Percentiles rank a stretch among this genome's conserved stretches.
Evolutionary conservation across 768 basidiomycete species (phyloP).

Genomic region (Filobasidium floriforme): DNA sequence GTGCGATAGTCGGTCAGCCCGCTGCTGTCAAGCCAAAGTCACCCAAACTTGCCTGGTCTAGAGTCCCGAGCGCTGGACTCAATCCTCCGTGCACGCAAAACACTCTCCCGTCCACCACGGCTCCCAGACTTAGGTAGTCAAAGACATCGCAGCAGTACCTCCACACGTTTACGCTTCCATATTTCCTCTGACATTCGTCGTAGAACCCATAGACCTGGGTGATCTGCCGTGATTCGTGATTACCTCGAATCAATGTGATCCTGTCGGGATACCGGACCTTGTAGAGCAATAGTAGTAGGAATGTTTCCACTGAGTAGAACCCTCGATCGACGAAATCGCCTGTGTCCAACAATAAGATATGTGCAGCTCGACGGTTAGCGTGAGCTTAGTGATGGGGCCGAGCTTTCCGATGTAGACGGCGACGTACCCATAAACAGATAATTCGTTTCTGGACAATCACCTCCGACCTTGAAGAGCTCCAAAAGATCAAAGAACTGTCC

Average conservation of each 20-base stretch:
- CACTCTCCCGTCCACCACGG: conserved; percentile 92
- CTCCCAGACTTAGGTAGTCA: conserved; percentile 87
- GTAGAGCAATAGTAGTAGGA: conserved; percentile 75
- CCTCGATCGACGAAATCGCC: conserved; percentile 97
- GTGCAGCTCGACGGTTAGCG: neutral
- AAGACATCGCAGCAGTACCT: conserved; percentile 98
- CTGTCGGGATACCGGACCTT: conserved; percentile 95
- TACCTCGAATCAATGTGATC: conserved; percentile 83
- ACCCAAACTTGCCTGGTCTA: conserved; percentile 67
- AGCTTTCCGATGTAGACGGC: neutral
- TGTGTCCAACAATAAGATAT: conserved; percentile 48
- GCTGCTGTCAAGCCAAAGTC: neutral
- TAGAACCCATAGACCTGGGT: conserved; percentile 64
- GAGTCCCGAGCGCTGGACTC: conserved; percentile 73
- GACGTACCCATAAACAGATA: conserved; percentile 76
- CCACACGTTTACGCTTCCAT: conserved; percentile 90
- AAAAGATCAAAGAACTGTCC: conserved; percentile 96
- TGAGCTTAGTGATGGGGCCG: neutral
- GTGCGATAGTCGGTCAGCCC: neutral
- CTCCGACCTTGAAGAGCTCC: conserved; percentile 74
- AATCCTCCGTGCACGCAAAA: conserved; percentile 97
- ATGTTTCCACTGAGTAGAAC: conserved; percentile 91
- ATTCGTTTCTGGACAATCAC: conserved; percentile 77
- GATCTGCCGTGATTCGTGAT: conserved; percentile 95
- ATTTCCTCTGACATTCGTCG: conserved; percentile 94